Evolutionary conservation across 2,329 filamentous ascomycete genomes (phyloP).

Genomic region (Ophiostoma fasciatum): DNA sequence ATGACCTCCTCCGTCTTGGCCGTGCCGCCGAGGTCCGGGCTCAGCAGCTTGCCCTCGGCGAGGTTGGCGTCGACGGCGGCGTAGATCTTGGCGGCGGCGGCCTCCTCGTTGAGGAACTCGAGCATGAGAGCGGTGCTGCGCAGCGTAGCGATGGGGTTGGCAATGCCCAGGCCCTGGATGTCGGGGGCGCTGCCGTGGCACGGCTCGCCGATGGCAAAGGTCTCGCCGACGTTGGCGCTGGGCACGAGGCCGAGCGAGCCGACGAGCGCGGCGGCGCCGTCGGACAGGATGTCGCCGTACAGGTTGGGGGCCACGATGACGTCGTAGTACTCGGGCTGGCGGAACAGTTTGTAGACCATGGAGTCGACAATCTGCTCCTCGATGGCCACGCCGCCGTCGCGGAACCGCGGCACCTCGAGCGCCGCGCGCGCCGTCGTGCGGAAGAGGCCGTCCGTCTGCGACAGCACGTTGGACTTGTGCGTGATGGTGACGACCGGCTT

Average conservation of each 20-base stretch:
- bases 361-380: constrained; percentile 99
- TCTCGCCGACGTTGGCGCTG: constrained; percentile 85
- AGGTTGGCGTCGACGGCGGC: constrained; percentile 82
- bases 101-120: constrained; percentile 81
- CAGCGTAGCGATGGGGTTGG: constrained; percentile 92
- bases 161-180: constrained; percentile 82
- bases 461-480: constrained; percentile 95
- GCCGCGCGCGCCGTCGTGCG: constrained; percentile 62
- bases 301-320: constrained; percentile 96
- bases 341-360: constrained; percentile 99
- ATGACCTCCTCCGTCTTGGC: constrained; percentile 78
- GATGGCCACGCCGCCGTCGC: constrained; percentile 37
- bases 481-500: constrained; percentile 81
- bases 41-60: constrained; percentile 66
- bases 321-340: constrained; percentile 87
- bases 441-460: constrained; percentile 94
- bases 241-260: constrained; percentile 86
- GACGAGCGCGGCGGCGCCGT: constrained; percentile 87
- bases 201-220: constrained; percentile 92
- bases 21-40: constrained; percentile 78
- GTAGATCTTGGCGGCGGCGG: constrained; percentile 81
- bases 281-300: constrained; percentile 92
- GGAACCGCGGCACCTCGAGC: constrained; percentile 51
- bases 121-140: constrained; percentile 88
- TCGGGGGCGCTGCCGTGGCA: constrained; percentile 95